A percentile compares a stretch with the other conserved stretches of the same genome.
These are phyloP conservation scores for Phytophthora sp. DNA, from an alignment of 352 stramenopile genomes.

Conservation along the genomic window DNA sequence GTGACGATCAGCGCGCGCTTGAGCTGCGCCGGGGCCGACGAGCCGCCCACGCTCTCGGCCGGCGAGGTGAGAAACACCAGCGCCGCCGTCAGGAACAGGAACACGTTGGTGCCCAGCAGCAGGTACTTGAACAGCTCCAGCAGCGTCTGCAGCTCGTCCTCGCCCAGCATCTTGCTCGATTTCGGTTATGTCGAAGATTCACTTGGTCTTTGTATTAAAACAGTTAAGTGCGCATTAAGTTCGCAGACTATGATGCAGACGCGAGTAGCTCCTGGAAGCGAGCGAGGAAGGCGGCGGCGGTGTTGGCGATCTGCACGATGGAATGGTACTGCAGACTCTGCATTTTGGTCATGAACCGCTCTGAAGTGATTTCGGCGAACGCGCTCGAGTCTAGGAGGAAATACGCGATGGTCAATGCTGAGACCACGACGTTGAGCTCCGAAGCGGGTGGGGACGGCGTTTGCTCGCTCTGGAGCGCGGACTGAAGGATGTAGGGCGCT, in stretches of 20 bases:
- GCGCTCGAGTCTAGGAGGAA: slow-evolving; percentile 71
- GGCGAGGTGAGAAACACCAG: slow-evolving; percentile 39
- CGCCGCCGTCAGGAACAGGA: slow-evolving; percentile 60
- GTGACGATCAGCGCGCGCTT: slow-evolving; percentile 88
- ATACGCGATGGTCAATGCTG: slow-evolving; percentile 62
- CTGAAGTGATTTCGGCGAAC: slow-evolving; percentile 46
- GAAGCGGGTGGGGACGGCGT: slow-evolving; percentile 5
- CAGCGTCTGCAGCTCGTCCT: slow-evolving; percentile 41
- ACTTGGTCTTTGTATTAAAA: slow-evolving; percentile 25
- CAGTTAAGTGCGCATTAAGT: slow-evolving; percentile 22
- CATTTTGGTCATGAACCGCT: slow-evolving; percentile 42
- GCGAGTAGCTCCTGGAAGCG: slow-evolving; percentile 57
- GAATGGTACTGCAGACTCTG: slow-evolving; percentile 34
- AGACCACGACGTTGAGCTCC: slow-evolving; percentile 56
- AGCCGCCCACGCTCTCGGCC: not conserved
- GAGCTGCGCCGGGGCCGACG: not conserved
- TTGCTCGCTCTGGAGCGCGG: slow-evolving; percentile 15
- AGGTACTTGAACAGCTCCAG: slow-evolving; percentile 67
- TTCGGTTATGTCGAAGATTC: slow-evolving; percentile 9
- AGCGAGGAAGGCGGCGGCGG: slow-evolving; percentile 42
- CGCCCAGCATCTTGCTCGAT: slow-evolving; percentile 21
- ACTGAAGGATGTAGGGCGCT: slow-evolving; percentile 45
- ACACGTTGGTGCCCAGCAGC: slow-evolving; percentile 59
- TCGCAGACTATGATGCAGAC: not conserved
- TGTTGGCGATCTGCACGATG: slow-evolving; percentile 58